These are phyloP conservation scores for Plasmodium ovale DNA, from an alignment of 169 alveolate species.

Conservation along the genomic window DNA sequence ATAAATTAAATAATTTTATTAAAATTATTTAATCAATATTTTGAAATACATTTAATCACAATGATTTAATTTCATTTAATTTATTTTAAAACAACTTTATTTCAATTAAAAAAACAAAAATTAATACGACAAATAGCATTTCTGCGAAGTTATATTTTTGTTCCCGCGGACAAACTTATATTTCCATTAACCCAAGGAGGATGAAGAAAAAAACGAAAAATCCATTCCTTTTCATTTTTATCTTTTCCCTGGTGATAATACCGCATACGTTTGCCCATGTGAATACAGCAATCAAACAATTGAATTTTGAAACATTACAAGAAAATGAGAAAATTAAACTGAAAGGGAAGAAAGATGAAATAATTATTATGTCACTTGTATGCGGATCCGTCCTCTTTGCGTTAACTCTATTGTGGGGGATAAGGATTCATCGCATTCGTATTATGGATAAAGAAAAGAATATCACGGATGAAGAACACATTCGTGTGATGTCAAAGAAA, in stretches of 20 bases:
- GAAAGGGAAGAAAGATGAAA: background rate
- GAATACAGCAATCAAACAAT: background rate
- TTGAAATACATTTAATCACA: too few relatives aligned
- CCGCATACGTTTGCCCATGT: background rate
- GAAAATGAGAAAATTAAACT: slow-evolving; percentile 4
- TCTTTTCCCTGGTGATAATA: slow-evolving; percentile 3
- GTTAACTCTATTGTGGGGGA: slow-evolving; percentile 8
- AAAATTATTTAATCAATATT: too few relatives aligned
- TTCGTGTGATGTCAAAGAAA: background rate
- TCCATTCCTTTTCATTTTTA: slow-evolving; percentile 4
- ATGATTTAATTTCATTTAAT: background rate
- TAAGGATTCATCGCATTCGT: background rate
- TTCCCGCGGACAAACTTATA: background rate
- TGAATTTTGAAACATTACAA: slow-evolving; percentile 18
- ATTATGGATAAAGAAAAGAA: background rate
- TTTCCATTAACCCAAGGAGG: background rate
- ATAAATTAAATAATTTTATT: too few relatives aligned
- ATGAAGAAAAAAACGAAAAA: background rate
- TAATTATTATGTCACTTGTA: slow-evolving; percentile 5
- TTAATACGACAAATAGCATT: background rate
- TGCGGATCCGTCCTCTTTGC: slow-evolving; percentile 1
- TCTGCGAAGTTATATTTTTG: background rate
- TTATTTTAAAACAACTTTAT: too few relatives aligned
- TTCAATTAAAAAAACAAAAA: too few relatives aligned
- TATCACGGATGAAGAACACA: background rate